Conservation (phyloP, 345 rosid genomes). For the Punica granatum region DNA sequence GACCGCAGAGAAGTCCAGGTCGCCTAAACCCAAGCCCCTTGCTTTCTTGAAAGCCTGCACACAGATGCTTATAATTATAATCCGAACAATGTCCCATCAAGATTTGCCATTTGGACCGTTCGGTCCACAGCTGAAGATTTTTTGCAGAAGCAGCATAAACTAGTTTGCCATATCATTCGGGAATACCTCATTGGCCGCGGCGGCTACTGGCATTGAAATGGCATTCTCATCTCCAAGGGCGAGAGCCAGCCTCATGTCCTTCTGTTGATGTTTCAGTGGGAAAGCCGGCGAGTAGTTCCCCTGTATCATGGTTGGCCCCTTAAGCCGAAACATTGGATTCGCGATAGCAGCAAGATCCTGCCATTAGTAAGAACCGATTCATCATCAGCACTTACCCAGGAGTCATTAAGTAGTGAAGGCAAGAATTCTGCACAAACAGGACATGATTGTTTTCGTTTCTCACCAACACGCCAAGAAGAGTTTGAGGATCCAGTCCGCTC, state of each 20-base stretch:
- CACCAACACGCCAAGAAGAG: conserved; percentile 75
- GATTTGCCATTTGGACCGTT: not conserved
- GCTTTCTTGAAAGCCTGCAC: conserved; percentile 89
- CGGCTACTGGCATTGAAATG: conserved; percentile 86
- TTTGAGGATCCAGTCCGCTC: conserved; percentile 66
- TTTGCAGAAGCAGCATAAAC: not conserved
- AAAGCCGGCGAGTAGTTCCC: conserved; percentile 60
- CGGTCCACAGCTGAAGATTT: not conserved
- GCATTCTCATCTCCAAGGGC: conserved; percentile 96
- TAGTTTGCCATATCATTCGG: no score
- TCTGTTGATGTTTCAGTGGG: conserved; percentile 91
- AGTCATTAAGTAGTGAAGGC: not conserved
- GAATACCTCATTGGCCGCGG: conserved; percentile 80
- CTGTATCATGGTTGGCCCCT: conserved; percentile 80
- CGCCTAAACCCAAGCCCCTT: conserved; percentile 79
- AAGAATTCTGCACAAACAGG: not conserved
- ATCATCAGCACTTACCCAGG: not conserved
- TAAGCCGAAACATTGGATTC: conserved; percentile 78
- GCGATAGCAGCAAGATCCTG: conserved; percentile 83
- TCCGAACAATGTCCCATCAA: not conserved
- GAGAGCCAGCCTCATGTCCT: conserved; percentile 90
- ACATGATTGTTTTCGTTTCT: conserved; percentile 15
- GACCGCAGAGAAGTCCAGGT: conserved; percentile 86
- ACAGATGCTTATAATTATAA: not conserved
- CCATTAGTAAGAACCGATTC: conserved; percentile 2